Conservation (phyloP, 192 early-diverging fungal genomes). For the Cladochytrium replicatum region DNA sequence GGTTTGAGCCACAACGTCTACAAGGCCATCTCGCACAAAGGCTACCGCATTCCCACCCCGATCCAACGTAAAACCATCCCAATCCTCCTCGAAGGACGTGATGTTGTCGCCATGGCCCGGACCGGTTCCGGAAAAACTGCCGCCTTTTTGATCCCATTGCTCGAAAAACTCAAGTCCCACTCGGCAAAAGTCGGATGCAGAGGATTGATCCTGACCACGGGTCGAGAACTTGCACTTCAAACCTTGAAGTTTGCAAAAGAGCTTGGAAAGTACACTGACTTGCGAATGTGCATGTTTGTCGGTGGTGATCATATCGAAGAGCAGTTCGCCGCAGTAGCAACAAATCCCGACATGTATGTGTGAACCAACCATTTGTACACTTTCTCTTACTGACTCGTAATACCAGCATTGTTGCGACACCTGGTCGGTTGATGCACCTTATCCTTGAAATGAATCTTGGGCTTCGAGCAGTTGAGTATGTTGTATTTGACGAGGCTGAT, state of each 20-base stretch:
- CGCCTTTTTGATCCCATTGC: slow-evolving; percentile 85
- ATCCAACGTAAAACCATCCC: slow-evolving; percentile 96
- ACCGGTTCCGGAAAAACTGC: slow-evolving; percentile 98
- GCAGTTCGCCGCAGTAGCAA: slow-evolving; percentile 86
- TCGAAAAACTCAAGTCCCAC: slow-evolving; percentile 79
- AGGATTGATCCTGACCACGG: slow-evolving; percentile 76
- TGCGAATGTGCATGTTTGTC: slow-evolving; percentile 78
- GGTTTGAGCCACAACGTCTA: slow-evolving; percentile 72
- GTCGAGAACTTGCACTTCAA: slow-evolving; percentile 93
- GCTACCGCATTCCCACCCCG: slow-evolving; percentile 96
- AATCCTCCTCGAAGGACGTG: slow-evolving; percentile 76
- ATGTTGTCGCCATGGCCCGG: slow-evolving; percentile 96
- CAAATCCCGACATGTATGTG: slow-evolving; percentile 83
- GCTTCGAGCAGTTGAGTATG: slow-evolving; percentile 79
- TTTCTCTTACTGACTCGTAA: slow-evolving; percentile 16
- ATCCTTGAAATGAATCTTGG: slow-evolving; percentile 85
- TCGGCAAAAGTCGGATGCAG: slow-evolving; percentile 65
- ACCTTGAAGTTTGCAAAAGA: slow-evolving; percentile 92
- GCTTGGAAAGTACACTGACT: slow-evolving; percentile 83
- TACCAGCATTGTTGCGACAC: slow-evolving; percentile 31
- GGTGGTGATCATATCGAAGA: slow-evolving; percentile 97
- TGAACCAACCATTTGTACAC: background rate
- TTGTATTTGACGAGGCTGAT: slow-evolving; percentile 99
- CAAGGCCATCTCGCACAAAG: slow-evolving; percentile 81
- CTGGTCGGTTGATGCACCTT: slow-evolving; percentile 39